Base-by-base conservation (phyloP, 2,329 filamentous ascomycete species). In the Claviceps sp. region DNA sequence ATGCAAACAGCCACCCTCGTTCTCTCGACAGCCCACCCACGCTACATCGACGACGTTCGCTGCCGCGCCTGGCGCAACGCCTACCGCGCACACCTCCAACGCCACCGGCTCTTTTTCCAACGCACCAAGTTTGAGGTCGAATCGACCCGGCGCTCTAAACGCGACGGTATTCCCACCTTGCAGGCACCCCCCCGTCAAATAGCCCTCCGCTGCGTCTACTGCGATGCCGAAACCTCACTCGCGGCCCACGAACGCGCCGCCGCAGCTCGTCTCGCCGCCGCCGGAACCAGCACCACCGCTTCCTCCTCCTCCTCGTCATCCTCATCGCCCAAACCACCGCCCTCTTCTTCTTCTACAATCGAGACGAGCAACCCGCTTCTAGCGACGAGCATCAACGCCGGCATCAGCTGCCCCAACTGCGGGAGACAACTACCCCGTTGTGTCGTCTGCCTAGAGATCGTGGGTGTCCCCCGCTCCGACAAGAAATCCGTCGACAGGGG, bases 101-200 rank as follows among this genome's bases (percentile, higher is more conserved):
- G 75, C 57, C 87, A 87, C 75, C 85, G 77, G 65, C 78, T 75
- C 52, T 90, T 87, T 69, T 80, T 85, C 56, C 78, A 87, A 57
- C 81, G 87, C 47, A 85, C 85, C 51, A 84, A 84, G 60, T 91
- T 89, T 67, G 84, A 87, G 58, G 84, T 87, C 55, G 82, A 87
- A 63, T 85, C 86, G 61, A 87, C 84, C 24, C 80, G 81, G 56
- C 78, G 78, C 58, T 84, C 83, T 58, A 80, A 82, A 53, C 78
- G 79, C 50, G 76, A 81, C 50, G 84, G 84, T 42, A 56, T 65
- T 6, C 78, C 78, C n/a, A 76, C 78, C 7, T 75, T 86, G 57
- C 80, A 80, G 53, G 77, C 82, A 1, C 76, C 83, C 0, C 80
- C 79, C 2, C 73, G 82, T 37, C 85, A 88, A 66, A 79, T 91